A percentile compares a stretch with the other conserved stretches of the same genome.
Evolutionary conservation across 2,329 filamentous ascomycete genomes (phyloP).

Genomic region (Exophiala sp.): DNA sequence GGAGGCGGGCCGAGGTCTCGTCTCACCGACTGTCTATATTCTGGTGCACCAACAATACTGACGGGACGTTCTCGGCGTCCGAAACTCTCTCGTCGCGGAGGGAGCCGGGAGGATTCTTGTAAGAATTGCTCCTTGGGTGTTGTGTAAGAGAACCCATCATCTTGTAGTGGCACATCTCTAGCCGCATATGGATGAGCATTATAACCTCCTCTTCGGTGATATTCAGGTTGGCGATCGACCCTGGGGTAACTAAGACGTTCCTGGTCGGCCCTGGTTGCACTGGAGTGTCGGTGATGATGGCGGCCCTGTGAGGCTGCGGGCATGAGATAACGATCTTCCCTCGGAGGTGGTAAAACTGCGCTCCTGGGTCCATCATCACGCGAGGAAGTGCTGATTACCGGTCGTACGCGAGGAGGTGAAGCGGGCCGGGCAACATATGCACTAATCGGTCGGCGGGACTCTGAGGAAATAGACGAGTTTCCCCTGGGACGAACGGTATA

Average conservation of each 20-base stretch:
- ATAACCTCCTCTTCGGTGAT: conserved; percentile 25
- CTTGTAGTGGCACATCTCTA: conserved; percentile 11
- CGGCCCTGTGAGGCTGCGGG: conserved; percentile 17
- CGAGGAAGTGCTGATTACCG: conserved; percentile 21
- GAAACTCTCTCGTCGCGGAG: conserved; percentile 32
- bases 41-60: conserved; percentile 24
- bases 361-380: conserved; percentile 21
- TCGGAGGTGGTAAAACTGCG: conserved; percentile 8
- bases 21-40: conserved; percentile 20
- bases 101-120: conserved; percentile 35
- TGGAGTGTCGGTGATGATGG: conserved; percentile 26
- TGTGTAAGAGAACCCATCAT: conserved; percentile 44
- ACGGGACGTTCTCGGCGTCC: conserved; percentile 28
- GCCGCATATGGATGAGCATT: conserved; percentile 16
- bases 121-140: conserved; percentile 46
- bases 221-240: conserved; percentile 18
- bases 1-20: conserved; percentile 24
- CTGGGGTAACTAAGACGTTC: conserved; percentile 17
- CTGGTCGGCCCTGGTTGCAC: conserved; percentile 25
- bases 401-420: conserved; percentile 27
- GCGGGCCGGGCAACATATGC: conserved; percentile 17
- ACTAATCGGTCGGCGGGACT: conserved; percentile 25
- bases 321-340: conserved; percentile 25
- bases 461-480: conserved; percentile 24
- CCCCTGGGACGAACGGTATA: conserved; percentile 28